Conservation (phyloP, 75 land plant genomes). For the Selaginella tamariscina region DNA sequence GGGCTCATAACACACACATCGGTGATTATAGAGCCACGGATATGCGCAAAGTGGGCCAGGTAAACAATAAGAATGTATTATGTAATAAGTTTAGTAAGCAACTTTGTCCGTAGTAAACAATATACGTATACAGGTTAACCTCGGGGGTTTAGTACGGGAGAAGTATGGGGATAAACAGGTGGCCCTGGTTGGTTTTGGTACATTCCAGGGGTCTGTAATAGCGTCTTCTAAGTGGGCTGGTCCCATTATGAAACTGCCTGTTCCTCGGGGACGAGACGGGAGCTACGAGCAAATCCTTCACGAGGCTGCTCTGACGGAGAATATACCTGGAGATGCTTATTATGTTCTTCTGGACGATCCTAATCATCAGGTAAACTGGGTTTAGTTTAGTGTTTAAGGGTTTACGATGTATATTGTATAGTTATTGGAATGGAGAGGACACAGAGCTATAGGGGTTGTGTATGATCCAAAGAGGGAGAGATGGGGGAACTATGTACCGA, state of each 20-base stretch:
- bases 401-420: too few species aligned
- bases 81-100: too few species aligned
- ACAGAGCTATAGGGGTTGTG: constrained; percentile 26
- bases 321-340: background rate
- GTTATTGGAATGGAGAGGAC: constrained; percentile 14
- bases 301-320: background rate
- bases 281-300: constrained; percentile 17
- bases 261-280: constrained; percentile 14
- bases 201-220: constrained; percentile 14
- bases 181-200: constrained; percentile 15
- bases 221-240: constrained; percentile 18
- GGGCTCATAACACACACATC: constrained; percentile 27
- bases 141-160: constrained; percentile 14
- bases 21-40: constrained; percentile 17
- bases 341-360: background rate
- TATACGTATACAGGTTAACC: constrained; percentile 15
- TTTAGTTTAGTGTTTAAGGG: too few species aligned
- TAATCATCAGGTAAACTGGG: too few species aligned
- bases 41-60: constrained; percentile 11
- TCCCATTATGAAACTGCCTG: background rate
- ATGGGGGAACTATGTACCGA: constrained; percentile 23
- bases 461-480: constrained; percentile 15
- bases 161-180: constrained; percentile 15
- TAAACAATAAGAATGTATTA: too few species aligned
- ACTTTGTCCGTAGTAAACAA: too few species aligned